Conservation (phyloP, 2,329 filamentous ascomycete genomes). For the Berkeleyomyces rouxiae region DNA sequence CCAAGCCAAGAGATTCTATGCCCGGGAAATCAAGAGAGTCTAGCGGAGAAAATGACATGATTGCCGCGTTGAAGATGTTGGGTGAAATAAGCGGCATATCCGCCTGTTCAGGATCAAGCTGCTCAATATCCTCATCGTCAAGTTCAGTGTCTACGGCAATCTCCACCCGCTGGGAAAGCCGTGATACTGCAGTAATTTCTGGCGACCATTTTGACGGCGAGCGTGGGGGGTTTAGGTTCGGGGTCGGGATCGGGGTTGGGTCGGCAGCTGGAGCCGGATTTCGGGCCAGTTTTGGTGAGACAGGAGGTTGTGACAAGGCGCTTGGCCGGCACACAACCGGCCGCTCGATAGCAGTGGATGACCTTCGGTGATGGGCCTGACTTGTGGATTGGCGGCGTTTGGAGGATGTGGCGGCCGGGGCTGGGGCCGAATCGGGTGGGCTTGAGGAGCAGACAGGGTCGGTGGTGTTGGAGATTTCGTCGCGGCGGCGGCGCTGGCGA, state of each 20-base stretch:
- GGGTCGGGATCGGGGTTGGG: background rate
- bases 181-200: background rate
- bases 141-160: background rate
- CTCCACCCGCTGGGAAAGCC: background rate
- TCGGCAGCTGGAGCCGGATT: background rate
- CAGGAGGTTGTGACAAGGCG: background rate
- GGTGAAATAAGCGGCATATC: slow-evolving; percentile 19
- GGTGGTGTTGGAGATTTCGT: background rate
- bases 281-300: background rate
- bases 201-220: background rate
- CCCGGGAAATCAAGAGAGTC: background rate
- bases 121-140: background rate
- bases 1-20: background rate
- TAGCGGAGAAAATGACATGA: background rate
- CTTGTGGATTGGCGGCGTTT: background rate
- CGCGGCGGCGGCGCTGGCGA: slow-evolving; percentile 21
- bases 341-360: background rate
- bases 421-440: background rate
- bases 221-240: background rate
- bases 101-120: background rate
- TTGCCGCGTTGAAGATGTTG: slow-evolving; percentile 18
- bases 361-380: background rate
- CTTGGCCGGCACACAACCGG: background rate
- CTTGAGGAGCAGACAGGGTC: background rate
- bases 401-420: background rate